Evolutionary conservation across 148 eudicot genomes (phyloP).

Genomic region (Rhododendron williamsianum): DNA sequence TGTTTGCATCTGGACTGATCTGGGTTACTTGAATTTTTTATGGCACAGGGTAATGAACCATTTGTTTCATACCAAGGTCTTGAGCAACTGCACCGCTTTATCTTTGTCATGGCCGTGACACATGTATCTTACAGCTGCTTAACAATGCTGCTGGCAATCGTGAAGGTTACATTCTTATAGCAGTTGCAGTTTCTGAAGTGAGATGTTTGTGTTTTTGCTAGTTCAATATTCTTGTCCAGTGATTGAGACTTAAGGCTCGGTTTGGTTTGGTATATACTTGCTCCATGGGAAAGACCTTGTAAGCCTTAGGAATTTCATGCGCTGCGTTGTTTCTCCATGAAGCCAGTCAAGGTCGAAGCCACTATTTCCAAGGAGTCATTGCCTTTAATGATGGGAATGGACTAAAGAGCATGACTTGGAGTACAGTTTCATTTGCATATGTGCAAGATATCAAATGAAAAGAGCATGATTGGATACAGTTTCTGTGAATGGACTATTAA

Average conservation of each 20-base stretch:
- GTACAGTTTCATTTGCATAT: background rate
- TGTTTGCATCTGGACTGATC: background rate
- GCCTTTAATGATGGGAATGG: background rate
- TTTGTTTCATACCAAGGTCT: slow-evolving; percentile 95
- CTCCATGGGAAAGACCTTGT: background rate
- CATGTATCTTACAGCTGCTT: slow-evolving; percentile 97
- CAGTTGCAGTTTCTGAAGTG: slow-evolving; percentile 5
- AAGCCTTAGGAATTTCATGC: background rate
- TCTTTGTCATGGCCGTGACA: slow-evolving; percentile 97
- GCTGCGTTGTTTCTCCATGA: background rate
- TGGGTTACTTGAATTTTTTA: slow-evolving; percentile 10
- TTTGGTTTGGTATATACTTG: background rate
- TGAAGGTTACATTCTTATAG: slow-evolving; percentile 56
- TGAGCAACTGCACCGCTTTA: slow-evolving; percentile 96
- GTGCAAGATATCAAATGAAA: background rate
- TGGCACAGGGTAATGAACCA: slow-evolving; percentile 71
- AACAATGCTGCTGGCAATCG: slow-evolving; percentile 95
- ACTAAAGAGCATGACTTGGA: background rate
- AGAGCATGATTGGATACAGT: background rate
- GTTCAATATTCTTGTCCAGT: background rate
- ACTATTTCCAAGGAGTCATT: background rate
- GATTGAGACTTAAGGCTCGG: background rate
- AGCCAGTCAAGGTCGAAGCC: background rate
- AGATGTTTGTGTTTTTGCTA: background rate
- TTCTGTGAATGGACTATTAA: background rate